These are phyloP conservation scores for Hibiscus tridactylites DNA, from an alignment of 345 rosid species.

Conservation along the genomic window DNA sequence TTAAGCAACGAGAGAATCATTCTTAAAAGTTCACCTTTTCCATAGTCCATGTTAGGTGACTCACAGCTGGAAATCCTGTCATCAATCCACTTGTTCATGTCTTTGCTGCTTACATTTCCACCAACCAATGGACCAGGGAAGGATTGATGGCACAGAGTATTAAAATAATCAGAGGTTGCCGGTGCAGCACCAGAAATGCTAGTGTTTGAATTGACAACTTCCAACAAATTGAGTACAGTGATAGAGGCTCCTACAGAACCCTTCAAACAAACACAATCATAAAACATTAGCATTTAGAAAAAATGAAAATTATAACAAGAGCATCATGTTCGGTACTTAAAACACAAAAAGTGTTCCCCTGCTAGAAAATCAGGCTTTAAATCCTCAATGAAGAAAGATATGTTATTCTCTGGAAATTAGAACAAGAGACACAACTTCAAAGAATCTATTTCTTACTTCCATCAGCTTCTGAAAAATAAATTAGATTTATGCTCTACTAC, in stretches of 20 bases:
- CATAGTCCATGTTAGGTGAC: slow-evolving; percentile 44
- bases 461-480: neutral
- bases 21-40: slow-evolving; percentile 50
- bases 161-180: slow-evolving; percentile 49
- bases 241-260: slow-evolving; percentile 46
- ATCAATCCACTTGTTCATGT: slow-evolving; percentile 91
- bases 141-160: slow-evolving; percentile 59
- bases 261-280: slow-evolving; percentile 34
- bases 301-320: neutral
- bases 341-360: neutral
- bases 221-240: slow-evolving; percentile 69
- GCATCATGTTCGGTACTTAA: neutral
- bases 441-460: neutral
- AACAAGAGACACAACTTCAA: neutral
- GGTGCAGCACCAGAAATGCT: slow-evolving; percentile 32
- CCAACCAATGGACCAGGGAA: slow-evolving; percentile 96
- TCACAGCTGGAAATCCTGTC: slow-evolving; percentile 66
- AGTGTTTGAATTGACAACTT: slow-evolving; percentile 43
- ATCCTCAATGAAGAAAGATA: neutral
- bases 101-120: slow-evolving; percentile 83
- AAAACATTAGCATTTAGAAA: slow-evolving; percentile 17
- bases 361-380: neutral
- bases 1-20: slow-evolving; percentile 82
- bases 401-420: neutral
- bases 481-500: neutral